These are phyloP conservation scores for Pseudogymnoascus destructans DNA, from an alignment of 2,329 filamentous ascomycete species.

Conservation along the genomic window DNA sequence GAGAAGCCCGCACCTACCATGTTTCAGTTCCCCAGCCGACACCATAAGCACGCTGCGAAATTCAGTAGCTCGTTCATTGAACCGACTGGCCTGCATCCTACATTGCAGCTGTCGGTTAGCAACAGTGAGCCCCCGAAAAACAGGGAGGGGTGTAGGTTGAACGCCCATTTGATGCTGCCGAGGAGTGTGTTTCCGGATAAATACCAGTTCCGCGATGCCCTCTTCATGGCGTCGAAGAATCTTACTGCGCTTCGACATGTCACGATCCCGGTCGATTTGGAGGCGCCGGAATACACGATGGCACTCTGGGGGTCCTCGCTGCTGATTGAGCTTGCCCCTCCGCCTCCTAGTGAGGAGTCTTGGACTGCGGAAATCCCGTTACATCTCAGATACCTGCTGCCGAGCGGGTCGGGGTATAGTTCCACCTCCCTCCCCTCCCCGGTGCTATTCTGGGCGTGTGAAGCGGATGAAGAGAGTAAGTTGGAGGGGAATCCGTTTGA, in stretches of 20 bases:
- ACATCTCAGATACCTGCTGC: constrained; percentile 71
- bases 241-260: constrained; percentile 54
- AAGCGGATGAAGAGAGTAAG: constrained; percentile 49
- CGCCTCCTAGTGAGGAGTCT: constrained; percentile 22
- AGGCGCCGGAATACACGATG: constrained; percentile 75
- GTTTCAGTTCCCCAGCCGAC: constrained; percentile 74
- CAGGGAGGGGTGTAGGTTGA: constrained; percentile 52
- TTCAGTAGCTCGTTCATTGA: constrained; percentile 53
- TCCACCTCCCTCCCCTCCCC: constrained; percentile 61
- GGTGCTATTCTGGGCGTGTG: constrained; percentile 81
- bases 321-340: constrained; percentile 58
- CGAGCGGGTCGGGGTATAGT: constrained; percentile 38
- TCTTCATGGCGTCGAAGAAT: constrained; percentile 74
- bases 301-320: constrained; percentile 65
- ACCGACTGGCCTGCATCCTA: constrained; percentile 75
- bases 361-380: constrained; percentile 66
- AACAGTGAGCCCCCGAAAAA: constrained; percentile 36
- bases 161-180: constrained; percentile 74
- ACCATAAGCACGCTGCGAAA: constrained; percentile 42
- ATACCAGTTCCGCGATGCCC: constrained; percentile 64
- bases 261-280: constrained; percentile 70
- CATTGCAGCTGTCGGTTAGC: constrained; percentile 53
- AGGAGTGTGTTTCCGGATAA: constrained; percentile 72
- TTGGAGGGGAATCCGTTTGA: constrained; percentile 77
- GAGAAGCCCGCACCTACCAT: constrained; percentile 58